These are phyloP conservation scores for Arthrobotrys musiformis DNA, from an alignment of 2,329 filamentous ascomycete genomes.

Conservation along the genomic window DNA sequence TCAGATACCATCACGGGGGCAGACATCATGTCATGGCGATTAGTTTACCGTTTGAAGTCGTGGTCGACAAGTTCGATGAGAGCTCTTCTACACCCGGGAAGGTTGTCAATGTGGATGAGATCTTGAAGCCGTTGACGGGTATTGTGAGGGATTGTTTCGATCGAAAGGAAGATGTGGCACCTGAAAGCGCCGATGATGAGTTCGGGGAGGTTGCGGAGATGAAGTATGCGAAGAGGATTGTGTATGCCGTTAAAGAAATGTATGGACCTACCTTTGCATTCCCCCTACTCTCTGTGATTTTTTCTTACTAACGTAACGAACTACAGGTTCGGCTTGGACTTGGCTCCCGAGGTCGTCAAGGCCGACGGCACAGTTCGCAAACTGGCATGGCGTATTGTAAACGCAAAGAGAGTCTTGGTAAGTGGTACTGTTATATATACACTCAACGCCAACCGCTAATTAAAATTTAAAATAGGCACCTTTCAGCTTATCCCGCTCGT, in stretches of 20 bases:
- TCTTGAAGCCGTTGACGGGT: slow-evolving; percentile 78
- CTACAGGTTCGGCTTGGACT: slow-evolving; percentile 84
- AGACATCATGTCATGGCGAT: slow-evolving; percentile 94
- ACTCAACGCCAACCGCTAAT: not conserved
- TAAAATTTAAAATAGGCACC: slow-evolving; percentile 26
- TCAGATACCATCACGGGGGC: slow-evolving; percentile 94
- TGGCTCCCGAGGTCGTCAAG: slow-evolving; percentile 89
- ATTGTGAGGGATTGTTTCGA: slow-evolving; percentile 93
- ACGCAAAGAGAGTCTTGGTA: slow-evolving; percentile 93
- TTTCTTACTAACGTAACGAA: slow-evolving; percentile 53
- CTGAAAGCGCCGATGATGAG: slow-evolving; percentile 78
- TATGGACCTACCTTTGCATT: slow-evolving; percentile 63
- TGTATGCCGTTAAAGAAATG: slow-evolving; percentile 95
- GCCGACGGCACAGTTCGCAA: slow-evolving; percentile 91
- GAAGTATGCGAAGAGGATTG: slow-evolving; percentile 88
- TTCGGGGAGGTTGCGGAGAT: slow-evolving; percentile 88
- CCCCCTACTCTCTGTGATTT: not conserved
- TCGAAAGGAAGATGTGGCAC: slow-evolving; percentile 88
- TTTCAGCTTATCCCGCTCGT: slow-evolving; percentile 40
- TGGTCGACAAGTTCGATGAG: slow-evolving; percentile 80
- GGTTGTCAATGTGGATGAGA: slow-evolving; percentile 63
- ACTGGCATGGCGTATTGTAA: slow-evolving; percentile 92
- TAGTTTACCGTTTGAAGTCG: slow-evolving; percentile 90
- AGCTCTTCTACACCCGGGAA: slow-evolving; percentile 57
- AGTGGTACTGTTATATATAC: slow-evolving; percentile 62